Conservation (phyloP, 805 yeast genomes). For the Monosporozyma servazzii region DNA sequence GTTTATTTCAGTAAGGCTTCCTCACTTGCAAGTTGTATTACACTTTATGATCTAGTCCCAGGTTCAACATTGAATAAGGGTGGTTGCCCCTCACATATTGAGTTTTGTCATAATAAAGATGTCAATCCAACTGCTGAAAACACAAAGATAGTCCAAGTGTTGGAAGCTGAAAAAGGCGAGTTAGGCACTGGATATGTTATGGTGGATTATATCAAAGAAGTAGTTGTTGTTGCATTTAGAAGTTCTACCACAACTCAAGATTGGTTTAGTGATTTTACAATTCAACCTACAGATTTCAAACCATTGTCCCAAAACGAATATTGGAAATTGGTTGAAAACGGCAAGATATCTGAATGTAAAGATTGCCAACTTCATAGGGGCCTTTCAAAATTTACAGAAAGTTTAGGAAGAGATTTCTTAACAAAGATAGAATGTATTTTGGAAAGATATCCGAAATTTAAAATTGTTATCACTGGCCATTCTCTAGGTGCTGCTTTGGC, state of each 20-base stretch:
- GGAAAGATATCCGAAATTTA: constrained; percentile 38
- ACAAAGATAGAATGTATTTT: constrained; percentile 30
- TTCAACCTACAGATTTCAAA: constrained; percentile 37
- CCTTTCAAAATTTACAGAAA: constrained; percentile 39
- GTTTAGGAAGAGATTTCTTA: constrained; percentile 34
- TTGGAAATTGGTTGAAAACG: constrained; percentile 16
- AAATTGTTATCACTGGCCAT: constrained; percentile 56
- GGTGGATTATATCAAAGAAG: constrained; percentile 36
- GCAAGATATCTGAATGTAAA: constrained; percentile 31
- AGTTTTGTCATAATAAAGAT: constrained; percentile 24
- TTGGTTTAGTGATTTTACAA: constrained; percentile 50
- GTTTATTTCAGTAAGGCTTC: constrained; percentile 27
- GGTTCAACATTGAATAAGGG: constrained; percentile 23
- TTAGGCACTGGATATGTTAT: constrained; percentile 51
- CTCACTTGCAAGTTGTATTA: constrained; percentile 31
- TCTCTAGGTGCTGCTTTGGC: constrained; percentile 73
- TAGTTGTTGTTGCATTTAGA: constrained; percentile 46
- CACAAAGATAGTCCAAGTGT: constrained; percentile 33
- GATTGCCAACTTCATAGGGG: constrained; percentile 60
- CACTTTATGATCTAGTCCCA: constrained; percentile 11
- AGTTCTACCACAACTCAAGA: constrained; percentile 57
- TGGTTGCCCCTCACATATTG: constrained; percentile 28
- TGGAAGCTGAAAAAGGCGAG: constrained; percentile 35
- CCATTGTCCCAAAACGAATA: constrained; percentile 33
- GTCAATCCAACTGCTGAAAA: constrained; percentile 19